Percentiles rank a stretch among this genome's conserved stretches.
These are phyloP conservation scores for Chrysochromulina tobinii DNA, from an alignment of 78 protist genomes.

Conservation along the genomic window DNA sequence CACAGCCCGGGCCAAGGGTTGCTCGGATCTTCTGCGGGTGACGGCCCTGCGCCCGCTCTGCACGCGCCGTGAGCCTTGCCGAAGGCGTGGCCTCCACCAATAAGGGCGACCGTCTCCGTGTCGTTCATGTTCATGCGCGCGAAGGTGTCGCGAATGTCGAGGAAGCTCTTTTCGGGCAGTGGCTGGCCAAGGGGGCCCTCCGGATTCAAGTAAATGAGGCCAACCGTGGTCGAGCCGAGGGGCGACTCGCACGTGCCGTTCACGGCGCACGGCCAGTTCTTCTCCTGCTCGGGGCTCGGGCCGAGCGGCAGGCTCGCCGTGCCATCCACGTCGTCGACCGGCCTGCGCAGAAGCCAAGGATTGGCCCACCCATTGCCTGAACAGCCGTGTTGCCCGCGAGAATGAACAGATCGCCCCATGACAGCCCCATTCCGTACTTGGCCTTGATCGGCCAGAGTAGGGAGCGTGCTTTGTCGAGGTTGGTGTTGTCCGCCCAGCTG, in stretches of 20 bases:
- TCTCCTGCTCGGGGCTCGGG: background rate
- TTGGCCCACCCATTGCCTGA: conserved; percentile 44
- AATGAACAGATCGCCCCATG: conserved; percentile 71
- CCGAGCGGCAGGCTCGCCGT: background rate
- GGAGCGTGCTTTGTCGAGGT: conserved; percentile 60
- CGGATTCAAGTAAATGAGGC: conserved; percentile 75
- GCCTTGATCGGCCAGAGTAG: conserved; percentile 60
- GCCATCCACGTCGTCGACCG: conserved; percentile 43
- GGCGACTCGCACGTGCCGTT: conserved; percentile 40
- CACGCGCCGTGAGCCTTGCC: conserved; percentile 76
- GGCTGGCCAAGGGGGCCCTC: conserved; percentile 44
- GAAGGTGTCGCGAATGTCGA: conserved; percentile 42
- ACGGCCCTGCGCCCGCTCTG: conserved; percentile 25
- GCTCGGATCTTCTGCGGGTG: background rate
- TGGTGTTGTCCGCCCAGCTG: conserved; percentile 65
- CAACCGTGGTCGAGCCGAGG: conserved; percentile 46
- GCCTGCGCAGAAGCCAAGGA: conserved; percentile 56
- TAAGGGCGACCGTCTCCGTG: conserved; percentile 67
- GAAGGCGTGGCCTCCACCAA: conserved; percentile 78
- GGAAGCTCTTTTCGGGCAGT: background rate
- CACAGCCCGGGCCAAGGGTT: conserved; percentile 4
- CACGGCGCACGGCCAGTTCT: background rate
- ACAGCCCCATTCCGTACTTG: conserved; percentile 55
- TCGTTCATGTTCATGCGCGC: conserved; percentile 70
- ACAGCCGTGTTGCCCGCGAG: conserved; percentile 59